Evolutionary conservation across 2,329 filamentous ascomycete genomes (phyloP).

Genomic region (Aureobasidium subglaciale): DNA sequence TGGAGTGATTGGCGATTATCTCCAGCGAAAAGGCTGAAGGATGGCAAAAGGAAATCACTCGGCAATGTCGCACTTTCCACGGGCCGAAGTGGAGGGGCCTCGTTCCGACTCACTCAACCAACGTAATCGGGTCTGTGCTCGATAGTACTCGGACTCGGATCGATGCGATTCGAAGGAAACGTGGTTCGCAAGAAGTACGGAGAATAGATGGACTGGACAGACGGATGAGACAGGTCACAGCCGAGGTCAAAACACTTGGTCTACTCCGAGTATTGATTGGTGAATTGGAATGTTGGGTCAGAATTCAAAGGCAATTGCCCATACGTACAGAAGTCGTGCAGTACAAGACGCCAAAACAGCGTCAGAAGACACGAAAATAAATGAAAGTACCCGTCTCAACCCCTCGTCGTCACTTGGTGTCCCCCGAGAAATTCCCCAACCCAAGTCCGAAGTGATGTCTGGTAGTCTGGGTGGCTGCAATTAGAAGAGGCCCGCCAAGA

Average conservation of each 20-base stretch:
- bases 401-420: not conserved
- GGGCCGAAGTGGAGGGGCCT: not conserved
- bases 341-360: not conserved
- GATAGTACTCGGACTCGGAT: slow-evolving; percentile 7
- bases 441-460: not conserved
- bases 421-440: slow-evolving; percentile 11
- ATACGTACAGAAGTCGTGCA: not conserved
- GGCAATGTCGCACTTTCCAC: not conserved
- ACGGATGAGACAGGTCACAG: not conserved
- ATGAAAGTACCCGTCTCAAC: not conserved
- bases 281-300: not conserved
- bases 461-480: not conserved
- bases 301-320: not conserved
- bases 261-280: not conserved
- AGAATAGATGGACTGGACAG: not conserved
- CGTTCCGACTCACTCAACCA: not conserved
- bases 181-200: slow-evolving; percentile 2
- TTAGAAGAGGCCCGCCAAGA: not conserved
- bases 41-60: slow-evolving; percentile 7
- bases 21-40: not conserved
- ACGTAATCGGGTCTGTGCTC: not conserved
- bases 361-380: not conserved
- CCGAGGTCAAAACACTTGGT: slow-evolving; percentile 12
- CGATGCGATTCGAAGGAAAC: not conserved
- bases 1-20: not conserved